phyloP scores from a whole-genome alignment of 2,329 filamentous ascomycete species.

The Madurella mycetomatis region DNA sequence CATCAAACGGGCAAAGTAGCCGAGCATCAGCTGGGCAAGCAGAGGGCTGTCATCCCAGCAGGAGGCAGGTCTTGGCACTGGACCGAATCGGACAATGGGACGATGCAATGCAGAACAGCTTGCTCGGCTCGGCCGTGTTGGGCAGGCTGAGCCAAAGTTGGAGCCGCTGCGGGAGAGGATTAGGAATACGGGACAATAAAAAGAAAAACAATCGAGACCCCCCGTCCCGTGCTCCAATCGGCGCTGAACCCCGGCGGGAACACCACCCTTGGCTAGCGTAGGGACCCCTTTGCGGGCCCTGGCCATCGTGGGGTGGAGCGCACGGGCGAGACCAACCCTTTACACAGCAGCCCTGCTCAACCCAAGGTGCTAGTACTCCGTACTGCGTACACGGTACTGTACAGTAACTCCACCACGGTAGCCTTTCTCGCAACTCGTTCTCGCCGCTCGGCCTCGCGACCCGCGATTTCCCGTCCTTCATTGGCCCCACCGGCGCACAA shows the following conservation, averaged over 20 bases:
- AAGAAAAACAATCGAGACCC: not conserved
- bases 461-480: no score
- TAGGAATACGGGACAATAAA: no score
- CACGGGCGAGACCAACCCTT: no score
- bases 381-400: no score
- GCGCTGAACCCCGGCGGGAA: not conserved
- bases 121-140: not conserved
- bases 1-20: not conserved
- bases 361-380: no score
- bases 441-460: no score
- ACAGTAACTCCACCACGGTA: no score
- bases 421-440: no score
- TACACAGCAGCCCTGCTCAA: no score
- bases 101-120: slow-evolving; percentile 18
- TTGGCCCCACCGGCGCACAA: no score
- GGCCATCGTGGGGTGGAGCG: no score
- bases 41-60: slow-evolving; percentile 8
- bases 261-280: not conserved
- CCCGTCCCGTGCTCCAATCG: not conserved
- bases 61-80: slow-evolving; percentile 14
- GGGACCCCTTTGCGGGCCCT: no score
- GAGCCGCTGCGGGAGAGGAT: not conserved
- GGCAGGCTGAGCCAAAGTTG: not conserved
- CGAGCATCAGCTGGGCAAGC: not conserved
- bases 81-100: slow-evolving; percentile 15